These are phyloP conservation scores for Populus trichocarpa DNA, from an alignment of 441 rosid species.

Conservation along the genomic window DNA sequence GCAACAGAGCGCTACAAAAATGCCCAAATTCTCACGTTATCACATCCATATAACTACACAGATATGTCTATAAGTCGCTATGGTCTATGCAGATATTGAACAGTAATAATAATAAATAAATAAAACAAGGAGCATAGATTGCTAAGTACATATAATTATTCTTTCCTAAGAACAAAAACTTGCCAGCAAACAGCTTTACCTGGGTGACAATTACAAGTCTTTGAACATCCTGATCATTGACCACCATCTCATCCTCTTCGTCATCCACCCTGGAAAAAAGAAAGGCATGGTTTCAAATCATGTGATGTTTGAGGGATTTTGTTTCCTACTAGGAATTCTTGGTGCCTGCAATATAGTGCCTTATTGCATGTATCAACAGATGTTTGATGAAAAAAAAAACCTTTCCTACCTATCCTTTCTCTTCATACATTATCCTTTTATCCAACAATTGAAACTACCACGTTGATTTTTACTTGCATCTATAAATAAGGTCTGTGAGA, in stretches of 20 bases:
- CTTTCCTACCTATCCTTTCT: neutral
- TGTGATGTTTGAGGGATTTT: neutral
- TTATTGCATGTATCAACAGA: neutral
- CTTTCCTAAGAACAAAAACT: neutral
- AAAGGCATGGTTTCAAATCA: neutral
- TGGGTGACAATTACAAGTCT: constrained; percentile 95
- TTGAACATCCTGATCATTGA: constrained; percentile 79
- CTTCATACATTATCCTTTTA: neutral
- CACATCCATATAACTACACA: neutral
- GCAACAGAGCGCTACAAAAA: neutral
- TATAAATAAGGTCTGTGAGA: neutral
- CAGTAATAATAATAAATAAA: neutral
- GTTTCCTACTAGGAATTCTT: neutral
- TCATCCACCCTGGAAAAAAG: constrained; percentile 55
- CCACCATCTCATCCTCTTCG: constrained; percentile 73
- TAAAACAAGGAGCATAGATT: neutral
- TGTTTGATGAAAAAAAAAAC: neutral
- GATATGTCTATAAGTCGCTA: neutral
- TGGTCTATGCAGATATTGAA: neutral
- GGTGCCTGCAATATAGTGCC: neutral
- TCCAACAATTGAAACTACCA: neutral
- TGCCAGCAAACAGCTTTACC: constrained; percentile 37
- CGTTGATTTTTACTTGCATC: neutral
- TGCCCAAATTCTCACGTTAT: neutral
- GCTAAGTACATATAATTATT: neutral